These are phyloP conservation scores for Codiaeum variegatum DNA, from an alignment of 441 rosid species.

Conservation along the genomic window DNA sequence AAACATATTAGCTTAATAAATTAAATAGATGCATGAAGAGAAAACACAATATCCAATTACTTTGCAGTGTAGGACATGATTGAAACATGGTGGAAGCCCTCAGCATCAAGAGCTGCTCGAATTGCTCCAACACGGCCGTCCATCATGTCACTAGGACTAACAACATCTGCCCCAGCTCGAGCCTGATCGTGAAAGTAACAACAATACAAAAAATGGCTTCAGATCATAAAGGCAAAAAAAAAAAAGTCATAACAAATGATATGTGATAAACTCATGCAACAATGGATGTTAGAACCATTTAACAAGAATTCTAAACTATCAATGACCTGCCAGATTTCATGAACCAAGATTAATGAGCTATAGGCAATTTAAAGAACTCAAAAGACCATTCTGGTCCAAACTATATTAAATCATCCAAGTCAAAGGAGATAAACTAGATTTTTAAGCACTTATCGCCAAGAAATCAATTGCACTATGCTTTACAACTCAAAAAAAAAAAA, in stretches of 20 bases:
- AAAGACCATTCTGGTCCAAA: constrained; percentile 11
- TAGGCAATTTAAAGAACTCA: neutral
- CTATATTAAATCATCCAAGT: neutral
- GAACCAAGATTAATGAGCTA: neutral
- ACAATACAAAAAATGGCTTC: constrained; percentile 4
- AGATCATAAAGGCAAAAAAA: constrained; percentile 6
- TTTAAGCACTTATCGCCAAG: constrained; percentile 4
- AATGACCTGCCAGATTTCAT: constrained; percentile 4
- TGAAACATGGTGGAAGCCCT: constrained; percentile 88
- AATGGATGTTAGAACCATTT: constrained; percentile 1
- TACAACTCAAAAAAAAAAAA: neutral
- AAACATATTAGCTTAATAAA: neutral
- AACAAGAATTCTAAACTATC: neutral
- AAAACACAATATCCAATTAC: constrained; percentile 35
- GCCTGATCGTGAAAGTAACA: constrained; percentile 44
- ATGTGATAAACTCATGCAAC: neutral
- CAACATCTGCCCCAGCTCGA: constrained; percentile 97
- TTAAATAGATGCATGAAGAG: neutral
- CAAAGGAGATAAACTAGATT: neutral
- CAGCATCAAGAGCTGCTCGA: constrained; percentile 86
- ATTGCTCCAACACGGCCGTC: constrained; percentile 96
- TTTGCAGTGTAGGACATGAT: constrained; percentile 98
- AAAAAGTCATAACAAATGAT: neutral
- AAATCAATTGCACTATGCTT: neutral
- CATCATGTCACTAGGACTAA: constrained; percentile 99